Evolutionary conservation across 2,329 filamentous ascomycete species (phyloP), one percentile per base, ranked within the genome.

Genomic region (Fusarium pseudocircinatum): DNA sequence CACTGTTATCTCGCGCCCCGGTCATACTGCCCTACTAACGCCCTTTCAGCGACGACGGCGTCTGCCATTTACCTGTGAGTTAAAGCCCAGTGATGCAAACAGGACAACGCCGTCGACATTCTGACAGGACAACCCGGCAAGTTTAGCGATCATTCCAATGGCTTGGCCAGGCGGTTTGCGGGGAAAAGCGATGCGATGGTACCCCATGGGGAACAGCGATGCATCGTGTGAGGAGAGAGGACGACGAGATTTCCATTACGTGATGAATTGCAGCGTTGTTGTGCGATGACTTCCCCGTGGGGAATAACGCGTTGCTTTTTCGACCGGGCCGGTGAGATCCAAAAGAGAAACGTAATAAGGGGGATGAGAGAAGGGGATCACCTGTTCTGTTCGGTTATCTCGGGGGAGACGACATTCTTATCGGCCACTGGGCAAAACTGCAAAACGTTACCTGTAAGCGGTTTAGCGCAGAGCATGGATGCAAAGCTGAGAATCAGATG

Each of bases 401-500:
- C 67, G 72, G 74, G 43, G 39, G 32, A 26, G 39, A 54, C 14
- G 50, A 40, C 34, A 54, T 43, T 63, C 52, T 77, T 77, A 77
- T 77, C 75, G 66, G 30, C 34, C 24, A 44, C 15, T 30, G n/a
- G 0, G 22, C 28, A 34, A 49, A 60, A 62, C 52, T 77, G 76
- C 62, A 69, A 78, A 75, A 53, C 32, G 61, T 75, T 77, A 22
- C 75, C 75, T 52, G 22, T 7, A 61, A 67, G 14, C 16, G 43
- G 75, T 46, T 64, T 77, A 74, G 75, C 56, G 60, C 4, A 3
- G 12, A 7, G 40, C 57, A 63, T 20, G 66, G 59, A 34, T 28
- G 28, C 36, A 73, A 73, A 70, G 58, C 49, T 77, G 75, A 77
- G 72, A 73, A 66, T 52, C 32, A 72, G 63, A 65, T 75, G 66